Evolutionary conservation across 1,284 basidiomycete genomes (phyloP), one percentile per base, ranked within the genome.

Genomic region (Farysia itapuensis): DNA sequence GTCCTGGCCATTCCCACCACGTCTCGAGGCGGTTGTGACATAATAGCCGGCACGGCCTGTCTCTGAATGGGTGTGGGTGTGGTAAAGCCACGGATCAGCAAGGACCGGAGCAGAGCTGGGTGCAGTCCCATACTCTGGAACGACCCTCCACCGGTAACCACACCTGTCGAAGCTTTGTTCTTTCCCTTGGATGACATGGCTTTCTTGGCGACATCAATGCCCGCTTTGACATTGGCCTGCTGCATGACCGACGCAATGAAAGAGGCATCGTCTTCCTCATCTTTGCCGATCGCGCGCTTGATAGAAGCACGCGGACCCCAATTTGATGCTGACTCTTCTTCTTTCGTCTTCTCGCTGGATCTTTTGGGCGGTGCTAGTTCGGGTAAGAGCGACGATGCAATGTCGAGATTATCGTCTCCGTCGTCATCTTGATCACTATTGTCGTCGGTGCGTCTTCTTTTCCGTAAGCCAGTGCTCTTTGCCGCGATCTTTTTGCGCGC

Each of bases 1-100:
- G 95, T 99, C 15, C 95, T 83, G 18, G 95, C 94, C 95, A 98
- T 98, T 41, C 91, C 95, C 15, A 99, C 89, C 8, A 98, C 85
- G 79, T 99, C 95, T 39, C 90, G 82, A 2, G 93, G 90, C 30
- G 95, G 93, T 37, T 83, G 84, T 4, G 86, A 79, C 24, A 98
- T 83, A 32, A 97, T 84, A 22, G 86, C 81, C 0, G 95, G 95
- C 40, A 98, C 89, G 3, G 92, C 82, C 14, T 89, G 83, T 8
- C 94, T 84, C 78, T 99, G 95, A 39, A 99, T 98, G 0, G 95
- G 95, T 0, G 95, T 99, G 11, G 95, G 95, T 29, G 86, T 87
- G 39, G 89, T 88, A 80, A 91, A 97, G 11, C 94, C 94, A 73
- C 95, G 86, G n/a, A 96, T 80, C 2, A 88, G 86, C 32, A 98